Evolutionary conservation across 2,329 filamentous ascomycete genomes (phyloP), one percentile per base, ranked within the genome.

Genomic region (Magnaporthales sp.): DNA sequence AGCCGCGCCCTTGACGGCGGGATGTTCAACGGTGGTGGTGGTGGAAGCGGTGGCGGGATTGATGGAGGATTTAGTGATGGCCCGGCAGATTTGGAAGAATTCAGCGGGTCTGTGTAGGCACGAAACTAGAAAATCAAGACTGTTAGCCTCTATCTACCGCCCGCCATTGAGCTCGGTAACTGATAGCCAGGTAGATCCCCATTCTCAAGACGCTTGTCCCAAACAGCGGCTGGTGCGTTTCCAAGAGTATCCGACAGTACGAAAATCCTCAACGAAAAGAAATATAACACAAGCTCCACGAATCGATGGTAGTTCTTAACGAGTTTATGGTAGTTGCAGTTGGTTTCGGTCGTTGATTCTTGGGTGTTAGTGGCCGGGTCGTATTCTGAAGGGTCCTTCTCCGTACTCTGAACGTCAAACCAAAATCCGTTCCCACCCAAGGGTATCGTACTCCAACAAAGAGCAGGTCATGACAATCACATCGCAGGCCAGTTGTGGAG

Each of bases 1-100:
- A 92, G 84, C 64, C 94, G 88, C 8, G 94, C 94, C 65, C 94
- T 88, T 8, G 92, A 96, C 2, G 94, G 93, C 0, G 91, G 89
- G 46, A 94, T 88, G 75, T 94, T 95, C 73, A 97, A 82, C 13
- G 93, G 92, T 32, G 91, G 89, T 26, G 88, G 91, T n/a, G 90
- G 89, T 0, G 86, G 84, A 2, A 83, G 84, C 2, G 86, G 86
- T 7, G 86, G 84, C 3, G 79, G 84, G 63, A 87, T 83, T 13
- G 85, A 86, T 2, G 84, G 86, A 62, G 84, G 86, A 67, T 83
- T 81, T 71, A 86, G 76, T 27, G 83, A 82, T 56, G 77, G 75
- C 66, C 75, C 77, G 72, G 71, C 76, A 26, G 62, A 3, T n/a
- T 26, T 62, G 67, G 77, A 80, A 11, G 77, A 77, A 73, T 82